These are phyloP conservation scores for Phytophthora pisi DNA, from an alignment of 352 stramenopile species.

Conservation along the genomic window DNA sequence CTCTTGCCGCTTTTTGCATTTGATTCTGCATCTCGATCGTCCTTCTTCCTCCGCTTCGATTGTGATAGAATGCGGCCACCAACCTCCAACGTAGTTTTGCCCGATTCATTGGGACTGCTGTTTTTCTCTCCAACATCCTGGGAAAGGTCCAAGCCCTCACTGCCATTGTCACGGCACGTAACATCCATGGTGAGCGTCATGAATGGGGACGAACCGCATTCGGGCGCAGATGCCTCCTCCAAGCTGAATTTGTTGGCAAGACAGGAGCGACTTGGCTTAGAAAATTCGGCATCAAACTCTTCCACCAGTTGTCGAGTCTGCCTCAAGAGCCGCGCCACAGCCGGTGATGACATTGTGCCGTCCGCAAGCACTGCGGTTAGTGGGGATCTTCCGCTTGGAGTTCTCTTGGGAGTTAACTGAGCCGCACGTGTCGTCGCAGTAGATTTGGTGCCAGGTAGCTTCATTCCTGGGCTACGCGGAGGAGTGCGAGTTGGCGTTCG, in stretches of 20 bases:
- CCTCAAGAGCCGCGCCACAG: constrained; percentile 32
- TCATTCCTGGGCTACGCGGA: constrained; percentile 8
- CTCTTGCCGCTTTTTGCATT: background rate
- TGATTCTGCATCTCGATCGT: background rate
- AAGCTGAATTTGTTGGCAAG: constrained; percentile 3
- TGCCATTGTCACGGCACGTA: constrained; percentile 30
- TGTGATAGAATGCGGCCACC: background rate
- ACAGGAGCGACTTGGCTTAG: constrained; percentile 4
- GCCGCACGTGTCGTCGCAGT: constrained; percentile 1
- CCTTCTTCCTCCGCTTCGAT: constrained; percentile 29
- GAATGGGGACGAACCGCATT: constrained; percentile 5
- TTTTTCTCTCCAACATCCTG: constrained; percentile 11
- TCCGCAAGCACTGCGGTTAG: constrained; percentile 21
- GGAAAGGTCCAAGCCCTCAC: constrained; percentile 20
- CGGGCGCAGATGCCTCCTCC: background rate
- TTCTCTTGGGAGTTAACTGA: constrained; percentile 6
- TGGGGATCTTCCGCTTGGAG: background rate
- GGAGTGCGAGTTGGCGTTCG: constrained; percentile 13
- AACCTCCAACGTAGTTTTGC: background rate
- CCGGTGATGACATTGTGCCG: constrained; percentile 24
- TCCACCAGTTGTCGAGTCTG: constrained; percentile 35
- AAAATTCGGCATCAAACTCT: constrained; percentile 35
- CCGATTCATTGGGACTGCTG: background rate
- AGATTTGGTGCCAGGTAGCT: constrained; percentile 1
- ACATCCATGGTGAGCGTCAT: constrained; percentile 33